Conservation (phyloP, 2,329 filamentous ascomycete genomes). For the Daldinia sp. region DNA sequence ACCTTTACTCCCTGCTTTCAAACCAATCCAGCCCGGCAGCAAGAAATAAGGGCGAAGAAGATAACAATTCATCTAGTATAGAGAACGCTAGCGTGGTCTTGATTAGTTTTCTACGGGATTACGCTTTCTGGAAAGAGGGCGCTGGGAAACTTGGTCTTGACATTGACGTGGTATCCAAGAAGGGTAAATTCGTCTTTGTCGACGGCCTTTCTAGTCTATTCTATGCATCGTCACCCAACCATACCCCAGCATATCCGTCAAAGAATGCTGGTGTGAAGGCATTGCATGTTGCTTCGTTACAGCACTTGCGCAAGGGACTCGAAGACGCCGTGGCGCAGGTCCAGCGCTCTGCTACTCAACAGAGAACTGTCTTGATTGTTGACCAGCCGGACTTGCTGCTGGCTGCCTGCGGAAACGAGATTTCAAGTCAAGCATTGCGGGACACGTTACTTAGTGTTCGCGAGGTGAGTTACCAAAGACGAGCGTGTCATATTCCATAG, state of each 20-base stretch:
- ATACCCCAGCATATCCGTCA: slow-evolving; percentile 27
- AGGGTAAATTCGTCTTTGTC: slow-evolving; percentile 73
- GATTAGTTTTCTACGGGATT: slow-evolving; percentile 83
- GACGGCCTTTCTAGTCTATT: slow-evolving; percentile 75
- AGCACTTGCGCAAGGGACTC: slow-evolving; percentile 52
- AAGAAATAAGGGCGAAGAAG: slow-evolving; percentile 45
- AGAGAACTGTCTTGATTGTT: slow-evolving; percentile 66
- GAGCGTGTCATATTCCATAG: not conserved
- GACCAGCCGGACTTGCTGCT: slow-evolving; percentile 73
- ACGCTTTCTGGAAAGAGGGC: slow-evolving; percentile 79
- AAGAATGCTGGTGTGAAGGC: slow-evolving; percentile 23
- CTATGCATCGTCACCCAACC: slow-evolving; percentile 19
- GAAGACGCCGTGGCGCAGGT: slow-evolving; percentile 51
- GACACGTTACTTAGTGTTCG: slow-evolving; percentile 67
- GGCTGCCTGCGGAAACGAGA: slow-evolving; percentile 61
- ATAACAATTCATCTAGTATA: slow-evolving; percentile 30
- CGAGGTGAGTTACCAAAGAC: slow-evolving; percentile 60
- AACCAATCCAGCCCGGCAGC: not conserved
- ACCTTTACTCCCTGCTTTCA: slow-evolving; percentile 58
- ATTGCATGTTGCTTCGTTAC: slow-evolving; percentile 47
- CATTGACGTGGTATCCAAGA: slow-evolving; percentile 65
- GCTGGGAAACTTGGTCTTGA: slow-evolving; percentile 76
- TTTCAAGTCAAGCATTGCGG: slow-evolving; percentile 57
- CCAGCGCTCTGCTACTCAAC: slow-evolving; percentile 33
- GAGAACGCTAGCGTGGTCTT: slow-evolving; percentile 68